Conservation (phyloP, 805 yeast species). For the Ogataea nonfermentans region DNA sequence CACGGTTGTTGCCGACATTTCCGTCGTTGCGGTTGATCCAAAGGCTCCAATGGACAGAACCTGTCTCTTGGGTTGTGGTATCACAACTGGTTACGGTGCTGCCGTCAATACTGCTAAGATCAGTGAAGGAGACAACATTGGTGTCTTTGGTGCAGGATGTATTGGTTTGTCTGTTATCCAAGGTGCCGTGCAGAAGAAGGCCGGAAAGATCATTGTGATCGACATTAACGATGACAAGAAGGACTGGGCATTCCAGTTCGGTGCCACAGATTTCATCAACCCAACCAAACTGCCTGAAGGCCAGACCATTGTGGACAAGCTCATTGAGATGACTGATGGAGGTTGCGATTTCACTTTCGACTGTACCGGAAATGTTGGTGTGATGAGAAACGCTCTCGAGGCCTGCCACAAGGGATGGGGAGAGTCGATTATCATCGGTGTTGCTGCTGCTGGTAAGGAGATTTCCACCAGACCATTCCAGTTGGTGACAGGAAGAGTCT, state of each 20-base stretch:
- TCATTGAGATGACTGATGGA: constrained; percentile 91
- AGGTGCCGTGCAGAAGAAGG: constrained; percentile 85
- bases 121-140: constrained; percentile 87
- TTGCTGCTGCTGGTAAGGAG: constrained; percentile 98
- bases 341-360: constrained; percentile 96
- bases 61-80: constrained; percentile 96
- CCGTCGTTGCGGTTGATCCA: constrained; percentile 88
- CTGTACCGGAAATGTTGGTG: constrained; percentile 94
- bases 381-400: constrained; percentile 95
- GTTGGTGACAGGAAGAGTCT: constrained; percentile 96
- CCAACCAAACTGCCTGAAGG: constrained; percentile 76
- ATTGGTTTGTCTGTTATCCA: constrained; percentile 95
- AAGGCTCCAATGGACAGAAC: constrained; percentile 82
- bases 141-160: constrained; percentile 97
- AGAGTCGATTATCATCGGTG: constrained; percentile 91
- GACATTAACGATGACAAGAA: constrained; percentile 85
- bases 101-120: constrained; percentile 93
- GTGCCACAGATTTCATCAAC: constrained; percentile 94
- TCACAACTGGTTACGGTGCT: constrained; percentile 98
- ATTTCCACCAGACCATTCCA: constrained; percentile 98
- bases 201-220: constrained; percentile 76
- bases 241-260: constrained; percentile 83
- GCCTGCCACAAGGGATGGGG: constrained; percentile 99
- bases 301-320: constrained; percentile 72
- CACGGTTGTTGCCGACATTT: constrained; percentile 96